Percentiles rank a stretch among this genome's conserved stretches.
These are phyloP conservation scores for Colletotrichum chlorophyti DNA, from an alignment of 2,329 filamentous ascomycete species.

Conservation along the genomic window DNA sequence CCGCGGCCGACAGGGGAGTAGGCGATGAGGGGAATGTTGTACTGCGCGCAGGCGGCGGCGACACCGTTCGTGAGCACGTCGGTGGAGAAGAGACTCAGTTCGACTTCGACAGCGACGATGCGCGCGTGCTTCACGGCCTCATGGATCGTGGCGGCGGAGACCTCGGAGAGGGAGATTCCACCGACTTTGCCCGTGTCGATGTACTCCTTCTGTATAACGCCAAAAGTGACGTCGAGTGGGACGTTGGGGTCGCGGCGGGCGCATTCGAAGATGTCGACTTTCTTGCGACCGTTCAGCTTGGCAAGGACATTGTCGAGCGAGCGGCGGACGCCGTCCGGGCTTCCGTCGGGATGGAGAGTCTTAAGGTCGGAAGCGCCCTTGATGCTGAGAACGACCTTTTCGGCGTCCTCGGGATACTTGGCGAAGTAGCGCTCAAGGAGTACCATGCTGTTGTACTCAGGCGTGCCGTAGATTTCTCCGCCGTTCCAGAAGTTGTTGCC, in stretches of 20 bases:
- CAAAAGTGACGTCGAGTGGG: constrained; percentile 51
- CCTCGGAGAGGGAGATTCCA: constrained; percentile 59
- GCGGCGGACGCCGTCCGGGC: constrained; percentile 58
- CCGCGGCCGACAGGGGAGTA: constrained; percentile 75
- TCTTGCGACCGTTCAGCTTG: constrained; percentile 61
- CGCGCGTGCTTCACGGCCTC: constrained; percentile 51
- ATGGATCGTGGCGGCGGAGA: constrained; percentile 54
- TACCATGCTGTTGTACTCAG: constrained; percentile 63
- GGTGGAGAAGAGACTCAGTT: constrained; percentile 57
- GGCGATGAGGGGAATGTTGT: constrained; percentile 73
- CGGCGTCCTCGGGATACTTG: constrained; percentile 68
- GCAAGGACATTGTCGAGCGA: constrained; percentile 64
- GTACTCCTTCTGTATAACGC: constrained; percentile 53
- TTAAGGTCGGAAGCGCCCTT: constrained; percentile 60
- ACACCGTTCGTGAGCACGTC: constrained; percentile 59
- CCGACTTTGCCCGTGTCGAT: constrained; percentile 59
- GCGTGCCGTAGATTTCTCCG: constrained; percentile 69
- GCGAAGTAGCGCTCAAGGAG: constrained; percentile 68
- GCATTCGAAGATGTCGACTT: constrained; percentile 66
- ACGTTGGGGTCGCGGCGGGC: constrained; percentile 61
- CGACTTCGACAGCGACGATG: constrained; percentile 59
- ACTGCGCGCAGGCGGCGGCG: constrained; percentile 62
- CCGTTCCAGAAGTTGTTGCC: constrained; percentile 65
- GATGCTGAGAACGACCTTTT: constrained; percentile 66
- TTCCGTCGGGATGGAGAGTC: constrained; percentile 53